Percentiles rank a stretch among this genome's conserved stretches.
Conservation (phyloP, 75 land plant species). For the Cunninghamia lanceolata region DNA sequence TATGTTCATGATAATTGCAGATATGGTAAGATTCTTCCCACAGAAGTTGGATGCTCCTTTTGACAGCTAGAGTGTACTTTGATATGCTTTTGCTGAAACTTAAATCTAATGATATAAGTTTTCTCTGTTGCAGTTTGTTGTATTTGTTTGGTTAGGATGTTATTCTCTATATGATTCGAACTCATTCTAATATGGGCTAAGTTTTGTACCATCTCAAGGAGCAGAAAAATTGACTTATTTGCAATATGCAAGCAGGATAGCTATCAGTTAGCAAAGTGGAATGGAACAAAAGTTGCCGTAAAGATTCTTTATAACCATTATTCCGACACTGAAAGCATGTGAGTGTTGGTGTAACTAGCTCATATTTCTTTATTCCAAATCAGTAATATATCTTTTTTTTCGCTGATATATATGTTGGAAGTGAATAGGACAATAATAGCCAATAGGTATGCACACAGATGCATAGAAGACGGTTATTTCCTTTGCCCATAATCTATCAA, state of each 20-base stretch:
- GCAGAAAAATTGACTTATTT: slow-evolving; percentile 3
- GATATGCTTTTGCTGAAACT: not conserved
- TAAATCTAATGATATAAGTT: not conserved
- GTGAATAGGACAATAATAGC: not conserved
- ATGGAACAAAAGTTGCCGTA: slow-evolving; percentile 90
- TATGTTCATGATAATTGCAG: not conserved
- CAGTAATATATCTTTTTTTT: not conserved
- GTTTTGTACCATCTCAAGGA: not conserved
- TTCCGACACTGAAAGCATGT: slow-evolving; percentile 66
- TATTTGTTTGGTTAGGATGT: not conserved
- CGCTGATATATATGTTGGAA: not conserved
- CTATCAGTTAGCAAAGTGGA: slow-evolving; percentile 93
- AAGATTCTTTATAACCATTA: slow-evolving; percentile 71
- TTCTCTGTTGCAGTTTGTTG: not conserved
- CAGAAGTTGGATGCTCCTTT: not conserved
- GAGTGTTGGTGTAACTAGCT: slow-evolving; percentile 7
- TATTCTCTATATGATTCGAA: not conserved
- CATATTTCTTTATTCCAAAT: not conserved
- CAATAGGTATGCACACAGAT: not conserved
- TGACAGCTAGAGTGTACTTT: not conserved
- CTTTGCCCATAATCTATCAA: not conserved
- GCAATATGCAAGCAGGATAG: slow-evolving; percentile 40
- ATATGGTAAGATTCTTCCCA: not conserved
- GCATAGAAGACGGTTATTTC: not conserved
- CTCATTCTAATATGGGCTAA: not conserved